Percentiles rank a stretch among this genome's conserved stretches.
phyloP scores from a whole-genome alignment of 495 filamentous ascomycete species.

The Talaromyces borbonicus region DNA sequence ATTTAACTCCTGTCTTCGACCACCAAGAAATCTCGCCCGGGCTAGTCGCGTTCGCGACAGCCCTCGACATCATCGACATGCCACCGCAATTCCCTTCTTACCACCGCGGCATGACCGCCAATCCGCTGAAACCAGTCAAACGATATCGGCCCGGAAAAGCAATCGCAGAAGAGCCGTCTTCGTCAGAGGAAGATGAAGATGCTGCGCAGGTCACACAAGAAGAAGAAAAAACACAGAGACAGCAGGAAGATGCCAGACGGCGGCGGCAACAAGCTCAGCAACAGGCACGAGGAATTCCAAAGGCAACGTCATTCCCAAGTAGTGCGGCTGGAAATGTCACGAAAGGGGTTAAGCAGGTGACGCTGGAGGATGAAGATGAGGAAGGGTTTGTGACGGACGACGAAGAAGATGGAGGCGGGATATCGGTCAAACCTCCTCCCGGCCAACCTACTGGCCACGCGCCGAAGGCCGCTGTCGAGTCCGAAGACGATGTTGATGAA shows the following conservation, averaged over 20 bases:
- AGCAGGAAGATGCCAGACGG: slow-evolving; percentile 20
- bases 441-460: slow-evolving; percentile 7
- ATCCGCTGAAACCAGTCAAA: slow-evolving; percentile 62
- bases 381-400: slow-evolving; percentile 69
- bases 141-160: slow-evolving; percentile 84
- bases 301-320: slow-evolving; percentile 51
- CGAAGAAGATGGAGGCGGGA: slow-evolving; percentile 35
- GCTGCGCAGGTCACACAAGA: slow-evolving; percentile 25
- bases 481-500: slow-evolving; percentile 46
- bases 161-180: slow-evolving; percentile 55
- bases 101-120: slow-evolving; percentile 89
- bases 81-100: slow-evolving; percentile 41
- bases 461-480: slow-evolving; percentile 49
- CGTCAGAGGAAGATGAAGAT: slow-evolving; percentile 47
- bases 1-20: too few relatives aligned
- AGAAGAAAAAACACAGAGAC: slow-evolving; percentile 25
- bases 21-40: slow-evolving; percentile 15
- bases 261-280: slow-evolving; percentile 20
- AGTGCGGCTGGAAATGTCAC: slow-evolving; percentile 26
- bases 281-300: slow-evolving; percentile 48
- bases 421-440: slow-evolving; percentile 3
- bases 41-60: slow-evolving; percentile 3
- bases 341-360: slow-evolving; percentile 19
- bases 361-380: slow-evolving; percentile 43
- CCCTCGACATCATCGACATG: slow-evolving; percentile 2